phyloP scores from a whole-genome alignment of 805 yeast genomes.

The Zygosaccharomyces rouxii region DNA sequence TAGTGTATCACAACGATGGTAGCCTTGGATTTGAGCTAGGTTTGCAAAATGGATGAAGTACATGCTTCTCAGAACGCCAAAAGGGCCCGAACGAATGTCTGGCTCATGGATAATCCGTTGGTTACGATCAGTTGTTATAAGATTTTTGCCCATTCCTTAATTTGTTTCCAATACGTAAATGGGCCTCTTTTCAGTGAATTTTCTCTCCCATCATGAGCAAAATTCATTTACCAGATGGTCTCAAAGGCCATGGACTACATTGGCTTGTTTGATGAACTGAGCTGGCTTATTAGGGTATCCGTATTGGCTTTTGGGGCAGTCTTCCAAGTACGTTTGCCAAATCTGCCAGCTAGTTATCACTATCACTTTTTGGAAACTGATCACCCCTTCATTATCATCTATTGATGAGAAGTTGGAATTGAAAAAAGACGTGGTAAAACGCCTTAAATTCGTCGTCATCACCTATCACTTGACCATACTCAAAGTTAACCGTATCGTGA shows the following conservation, averaged over 20 bases:
- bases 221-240: conserved; percentile 13
- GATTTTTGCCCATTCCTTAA: background rate
- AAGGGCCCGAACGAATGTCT: background rate
- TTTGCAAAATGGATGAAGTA: conserved; percentile 9
- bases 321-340: background rate
- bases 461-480: too few relatives aligned
- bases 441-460: background rate
- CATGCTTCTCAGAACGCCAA: conserved; percentile 3
- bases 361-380: conserved; percentile 4
- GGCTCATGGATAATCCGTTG: conserved; percentile 12
- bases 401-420: background rate
- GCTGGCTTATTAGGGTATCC: background rate
- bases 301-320: conserved; percentile 1
- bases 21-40: conserved; percentile 13
- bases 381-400: conserved; percentile 1
- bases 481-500: background rate
- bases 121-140: background rate
- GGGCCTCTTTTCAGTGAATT: conserved; percentile 16
- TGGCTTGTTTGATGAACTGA: background rate
- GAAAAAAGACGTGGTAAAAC: background rate
- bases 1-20: background rate
- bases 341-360: background rate
- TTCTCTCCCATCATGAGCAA: conserved; percentile 13
- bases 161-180: background rate
- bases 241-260: background rate